Base-by-base conservation (phyloP, 2,329 filamentous ascomycete genomes). In the Zymoseptoria crescenta region DNA sequence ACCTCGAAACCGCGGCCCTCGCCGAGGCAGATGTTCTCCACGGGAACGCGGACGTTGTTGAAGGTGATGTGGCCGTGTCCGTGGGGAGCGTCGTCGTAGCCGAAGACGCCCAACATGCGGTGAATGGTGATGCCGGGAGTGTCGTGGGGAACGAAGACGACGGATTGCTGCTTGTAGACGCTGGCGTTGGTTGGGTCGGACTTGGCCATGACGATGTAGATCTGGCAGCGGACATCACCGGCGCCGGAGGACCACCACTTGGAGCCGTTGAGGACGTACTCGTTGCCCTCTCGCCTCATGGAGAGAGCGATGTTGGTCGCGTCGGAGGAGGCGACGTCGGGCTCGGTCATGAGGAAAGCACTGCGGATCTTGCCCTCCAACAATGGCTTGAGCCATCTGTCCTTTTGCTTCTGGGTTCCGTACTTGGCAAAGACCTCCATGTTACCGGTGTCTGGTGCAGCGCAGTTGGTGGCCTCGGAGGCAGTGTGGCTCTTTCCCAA, bases 211-310 rank as follows among this genome's bases (percentile, higher is more conserved):
- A 96, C 91, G 62, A 99, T 87, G 79, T 96, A 97, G 73, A 99
- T 80, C 75, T 88, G 83, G 81, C 94, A 99, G 68, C 93, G 84
- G 59, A 88, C 88, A 77, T 99, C 94, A 59, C 94, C 94, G 19
- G 92, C 91, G 65, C 94, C 94, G 64, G 90, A 96, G 28, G 91
- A 96, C 94, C 94, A 99, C 94, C 94, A 99, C 90, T 99, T 99
- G 84, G 85, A 83, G 59, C 94, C 94, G 72, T 97, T 96, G 56
- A 99, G 81, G 19, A 97, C 85, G 72, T 94, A 96, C 68, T 94
- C 85, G 70, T 94, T 85, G 9, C 92, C 93, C 65, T 96, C 91
- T 59, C 83, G 85, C 65, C 79, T 82, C 73, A 99, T 96, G 60
- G 81, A 83, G 72, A 99, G 80, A 19, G 58, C 61, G 63, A 80